Evolutionary conservation across 495 filamentous ascomycete species (phyloP).

Genomic region (Symbiotaphrina buchneri): DNA sequence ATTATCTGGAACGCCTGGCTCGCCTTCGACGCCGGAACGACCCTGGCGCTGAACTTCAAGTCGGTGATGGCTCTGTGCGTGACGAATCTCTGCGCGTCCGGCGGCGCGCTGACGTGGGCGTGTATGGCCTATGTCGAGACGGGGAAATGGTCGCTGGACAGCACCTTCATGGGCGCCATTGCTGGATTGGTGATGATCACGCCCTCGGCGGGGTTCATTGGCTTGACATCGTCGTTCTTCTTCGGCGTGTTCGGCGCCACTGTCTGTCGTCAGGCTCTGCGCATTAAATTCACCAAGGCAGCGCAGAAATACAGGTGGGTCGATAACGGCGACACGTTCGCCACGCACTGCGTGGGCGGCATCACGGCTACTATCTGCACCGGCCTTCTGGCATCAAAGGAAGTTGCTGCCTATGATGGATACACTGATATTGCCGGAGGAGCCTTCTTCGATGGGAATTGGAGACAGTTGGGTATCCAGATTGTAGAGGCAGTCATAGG

Average conservation of each 20-base stretch:
- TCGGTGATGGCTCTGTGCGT: constrained; percentile 22
- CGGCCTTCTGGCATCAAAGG: constrained; percentile 15
- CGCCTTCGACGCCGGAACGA: constrained; percentile 21
- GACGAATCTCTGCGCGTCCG: constrained; percentile 24
- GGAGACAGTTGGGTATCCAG: constrained; percentile 9
- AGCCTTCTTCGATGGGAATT: constrained; percentile 12
- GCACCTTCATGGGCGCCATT: constrained; percentile 26
- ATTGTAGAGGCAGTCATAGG: too few relatives aligned
- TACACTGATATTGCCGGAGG: constrained; percentile 15
- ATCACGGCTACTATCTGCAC: constrained; percentile 17
- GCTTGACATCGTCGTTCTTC: constrained; percentile 18
- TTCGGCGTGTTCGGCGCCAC: constrained; percentile 20
- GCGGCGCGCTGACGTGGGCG: constrained; percentile 23
- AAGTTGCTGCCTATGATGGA: constrained; percentile 21
- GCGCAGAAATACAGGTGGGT: too few relatives aligned
- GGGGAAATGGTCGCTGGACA: constrained; percentile 22
- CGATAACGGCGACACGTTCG: constrained; percentile 22
- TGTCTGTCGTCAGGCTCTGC: constrained; percentile 21
- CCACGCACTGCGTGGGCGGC: constrained; percentile 21
- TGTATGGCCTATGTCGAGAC: constrained; percentile 20
- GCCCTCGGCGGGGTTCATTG: constrained; percentile 17
- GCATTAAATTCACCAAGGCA: constrained; percentile 23
- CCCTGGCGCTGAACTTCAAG: constrained; percentile 20
- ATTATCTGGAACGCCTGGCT: constrained; percentile 12
- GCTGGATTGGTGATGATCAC: constrained; percentile 26